These are phyloP conservation scores for Mortierella sp. DNA, from an alignment of 371 early-diverging fungal species.

Conservation along the genomic window DNA sequence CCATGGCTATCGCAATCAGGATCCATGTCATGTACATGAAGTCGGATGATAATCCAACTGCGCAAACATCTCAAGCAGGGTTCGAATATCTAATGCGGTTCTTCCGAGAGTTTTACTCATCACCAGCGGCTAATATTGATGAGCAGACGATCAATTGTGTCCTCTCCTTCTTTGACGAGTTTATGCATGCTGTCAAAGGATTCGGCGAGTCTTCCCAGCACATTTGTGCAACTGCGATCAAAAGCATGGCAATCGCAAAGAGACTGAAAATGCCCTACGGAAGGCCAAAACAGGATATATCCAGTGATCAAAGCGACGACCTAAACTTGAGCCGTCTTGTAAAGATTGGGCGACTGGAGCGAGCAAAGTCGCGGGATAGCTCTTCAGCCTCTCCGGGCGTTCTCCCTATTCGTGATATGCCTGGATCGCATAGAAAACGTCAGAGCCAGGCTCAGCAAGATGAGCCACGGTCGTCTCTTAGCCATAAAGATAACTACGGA, in stretches of 20 bases:
- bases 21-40: slow-evolving; percentile 24
- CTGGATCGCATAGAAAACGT: slow-evolving; percentile 9
- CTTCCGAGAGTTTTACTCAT: slow-evolving; percentile 28
- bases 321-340: slow-evolving; percentile 16
- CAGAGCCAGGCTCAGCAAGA: slow-evolving; percentile 7
- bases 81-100: slow-evolving; percentile 21
- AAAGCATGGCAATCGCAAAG: slow-evolving; percentile 22
- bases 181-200: slow-evolving; percentile 23
- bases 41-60: slow-evolving; percentile 10
- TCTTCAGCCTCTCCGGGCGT: slow-evolving; percentile 6
- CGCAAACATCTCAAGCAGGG: not conserved
- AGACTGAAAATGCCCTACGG: slow-evolving; percentile 8
- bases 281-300: not conserved
- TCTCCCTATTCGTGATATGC: not conserved
- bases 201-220: slow-evolving; percentile 21
- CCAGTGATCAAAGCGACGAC: not conserved
- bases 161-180: slow-evolving; percentile 28
- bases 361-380: slow-evolving; percentile 5
- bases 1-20: slow-evolving; percentile 15
- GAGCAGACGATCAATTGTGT: slow-evolving; percentile 24
- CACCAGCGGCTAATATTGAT: slow-evolving; percentile 14
- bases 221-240: slow-evolving; percentile 21
- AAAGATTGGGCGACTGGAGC: slow-evolving; percentile 20
- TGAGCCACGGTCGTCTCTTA: too few relatives aligned
- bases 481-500: too few relatives aligned